phyloP scores from a whole-genome alignment of 2,329 filamentous ascomycete species.

The Alternaria dauci region DNA sequence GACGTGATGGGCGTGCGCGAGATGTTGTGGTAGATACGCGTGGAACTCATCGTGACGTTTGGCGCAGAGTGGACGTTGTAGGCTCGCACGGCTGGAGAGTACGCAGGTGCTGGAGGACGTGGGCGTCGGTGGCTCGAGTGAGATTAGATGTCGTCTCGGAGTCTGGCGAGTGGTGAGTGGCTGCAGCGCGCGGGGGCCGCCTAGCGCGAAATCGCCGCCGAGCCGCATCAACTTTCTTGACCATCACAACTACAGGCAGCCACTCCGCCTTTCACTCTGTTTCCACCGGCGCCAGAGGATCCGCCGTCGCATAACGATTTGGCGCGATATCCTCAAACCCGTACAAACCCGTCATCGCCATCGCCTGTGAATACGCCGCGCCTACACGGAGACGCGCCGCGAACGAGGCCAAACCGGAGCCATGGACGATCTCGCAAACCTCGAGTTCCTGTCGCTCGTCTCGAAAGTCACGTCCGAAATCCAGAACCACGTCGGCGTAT shows the following conservation, averaged over 20 bases:
- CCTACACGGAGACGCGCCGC: conserved; percentile 8
- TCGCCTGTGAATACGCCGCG: background rate
- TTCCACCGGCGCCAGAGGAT: background rate
- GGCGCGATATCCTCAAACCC: background rate
- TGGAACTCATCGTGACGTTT: conserved; percentile 20
- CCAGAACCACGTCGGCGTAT: conserved; percentile 90
- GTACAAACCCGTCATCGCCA: background rate
- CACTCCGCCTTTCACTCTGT: background rate
- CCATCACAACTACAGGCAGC: background rate
- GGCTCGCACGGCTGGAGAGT: conserved; percentile 6
- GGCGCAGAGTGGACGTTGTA: background rate
- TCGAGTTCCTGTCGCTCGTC: conserved; percentile 93
- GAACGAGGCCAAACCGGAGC: conserved; percentile 14
- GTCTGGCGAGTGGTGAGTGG: conserved; percentile 30
- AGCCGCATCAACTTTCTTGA: conserved; percentile 23
- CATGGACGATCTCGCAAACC: conserved; percentile 91
- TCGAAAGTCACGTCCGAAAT: conserved; percentile 94
- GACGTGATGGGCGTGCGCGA: conserved; percentile 22
- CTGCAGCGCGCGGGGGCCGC: conserved; percentile 23
- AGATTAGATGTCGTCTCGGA: conserved; percentile 23
- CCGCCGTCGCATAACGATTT: background rate
- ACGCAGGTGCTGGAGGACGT: conserved; percentile 2
- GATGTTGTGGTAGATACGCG: conserved; percentile 23
- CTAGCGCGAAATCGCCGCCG: conserved; percentile 26
- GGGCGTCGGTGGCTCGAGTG: conserved; percentile 9